Percentiles rank a stretch among this genome's conserved stretches.
These are phyloP conservation scores for Odontarrhena argentea DNA, from an alignment of 345 rosid genomes.

Conservation along the genomic window DNA sequence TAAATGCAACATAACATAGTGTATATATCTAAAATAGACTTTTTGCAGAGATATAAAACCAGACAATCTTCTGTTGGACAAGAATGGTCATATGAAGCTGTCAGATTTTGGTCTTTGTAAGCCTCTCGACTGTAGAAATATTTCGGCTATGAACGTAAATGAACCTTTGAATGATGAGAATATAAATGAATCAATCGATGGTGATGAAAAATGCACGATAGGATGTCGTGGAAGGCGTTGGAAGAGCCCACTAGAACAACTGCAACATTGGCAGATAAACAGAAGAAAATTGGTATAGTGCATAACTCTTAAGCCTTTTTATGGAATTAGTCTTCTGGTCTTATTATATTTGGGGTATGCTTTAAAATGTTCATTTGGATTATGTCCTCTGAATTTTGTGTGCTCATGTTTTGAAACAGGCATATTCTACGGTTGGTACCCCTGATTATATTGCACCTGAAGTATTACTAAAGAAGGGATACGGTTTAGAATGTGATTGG, in stretches of 20 bases:
- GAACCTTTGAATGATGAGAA: conserved; percentile 70
- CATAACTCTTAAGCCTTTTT: conserved; percentile 20
- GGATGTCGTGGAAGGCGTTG: conserved; percentile 65
- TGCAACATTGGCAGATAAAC: conserved; percentile 90
- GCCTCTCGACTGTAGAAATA: conserved; percentile 81
- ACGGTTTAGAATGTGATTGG: conserved; percentile 95
- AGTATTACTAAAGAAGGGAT: conserved; percentile 91
- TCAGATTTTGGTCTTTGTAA: conserved; percentile 99
- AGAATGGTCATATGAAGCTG: conserved; percentile 87
- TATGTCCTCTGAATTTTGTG: conserved; percentile 15
- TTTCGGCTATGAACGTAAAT: conserved; percentile 70
- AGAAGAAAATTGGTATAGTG: conserved; percentile 75
- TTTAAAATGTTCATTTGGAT: background rate
- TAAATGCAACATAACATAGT: conserved; percentile 10
- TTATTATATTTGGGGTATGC: background rate
- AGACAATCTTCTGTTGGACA: conserved; percentile 88
- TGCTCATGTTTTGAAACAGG: conserved; percentile 50
- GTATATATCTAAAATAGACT: conserved; percentile 19
- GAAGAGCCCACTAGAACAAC: conserved; percentile 82
- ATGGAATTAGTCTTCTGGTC: background rate
- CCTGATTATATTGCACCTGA: conserved; percentile 99
- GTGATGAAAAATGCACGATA: conserved; percentile 54
- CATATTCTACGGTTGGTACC: conserved; percentile 91
- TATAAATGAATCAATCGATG: conserved; percentile 66
- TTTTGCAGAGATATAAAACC: conserved; percentile 91